phyloP scores from a whole-genome alignment of 768 basidiomycete genomes.

The Suillus subluteus region DNA sequence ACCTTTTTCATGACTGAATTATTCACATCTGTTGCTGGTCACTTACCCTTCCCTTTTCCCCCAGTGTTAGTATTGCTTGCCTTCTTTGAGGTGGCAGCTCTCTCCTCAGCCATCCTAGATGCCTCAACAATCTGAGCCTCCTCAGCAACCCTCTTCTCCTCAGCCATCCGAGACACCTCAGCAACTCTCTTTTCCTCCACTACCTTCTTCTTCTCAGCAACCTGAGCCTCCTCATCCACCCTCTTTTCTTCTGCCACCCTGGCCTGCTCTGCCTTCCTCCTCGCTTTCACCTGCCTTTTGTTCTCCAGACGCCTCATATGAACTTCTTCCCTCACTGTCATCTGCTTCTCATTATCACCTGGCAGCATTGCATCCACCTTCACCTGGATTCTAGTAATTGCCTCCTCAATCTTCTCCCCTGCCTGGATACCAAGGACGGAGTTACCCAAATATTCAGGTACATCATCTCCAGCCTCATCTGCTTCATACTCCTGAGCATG shows the following conservation, averaged over 20 bases:
- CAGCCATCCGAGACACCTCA: not conserved
- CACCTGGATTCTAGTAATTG: not conserved
- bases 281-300: not conserved
- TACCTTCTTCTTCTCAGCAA: not conserved
- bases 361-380: not conserved
- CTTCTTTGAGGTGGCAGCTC: not conserved
- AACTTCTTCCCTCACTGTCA: not conserved
- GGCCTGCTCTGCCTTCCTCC: not conserved
- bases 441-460: not conserved
- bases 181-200: not conserved
- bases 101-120: not conserved
- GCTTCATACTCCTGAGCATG: not conserved
- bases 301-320: not conserved
- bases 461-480: not conserved
- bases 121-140: not conserved
- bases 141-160: not conserved
- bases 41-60: not conserved
- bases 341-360: not conserved
- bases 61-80: not conserved
- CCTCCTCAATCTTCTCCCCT: not conserved
- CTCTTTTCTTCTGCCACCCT: not conserved
- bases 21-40: not conserved
- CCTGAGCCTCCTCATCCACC: no score
- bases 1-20: not conserved
- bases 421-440: not conserved